Evolutionary conservation across 2,329 filamentous ascomycete genomes (phyloP).

Genomic region (Cordyceps cicadae): DNA sequence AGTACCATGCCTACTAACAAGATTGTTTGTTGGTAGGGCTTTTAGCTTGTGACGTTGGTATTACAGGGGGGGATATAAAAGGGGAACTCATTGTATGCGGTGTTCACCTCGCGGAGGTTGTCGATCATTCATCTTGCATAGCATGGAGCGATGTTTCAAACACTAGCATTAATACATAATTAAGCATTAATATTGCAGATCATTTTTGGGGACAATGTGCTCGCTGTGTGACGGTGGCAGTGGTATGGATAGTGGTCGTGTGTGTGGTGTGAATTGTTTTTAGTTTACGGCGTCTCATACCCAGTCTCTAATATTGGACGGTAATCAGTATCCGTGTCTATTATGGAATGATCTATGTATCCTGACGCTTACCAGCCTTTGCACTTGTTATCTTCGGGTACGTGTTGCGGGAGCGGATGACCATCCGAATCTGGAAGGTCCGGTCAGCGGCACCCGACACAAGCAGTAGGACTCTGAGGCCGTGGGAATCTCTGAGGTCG

Average conservation of each 20-base stretch:
- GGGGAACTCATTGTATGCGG: neutral
- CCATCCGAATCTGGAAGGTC: neutral
- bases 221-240: neutral
- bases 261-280: too few relatives aligned
- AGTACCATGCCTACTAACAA: slow-evolving; percentile 5
- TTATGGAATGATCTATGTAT: too few relatives aligned
- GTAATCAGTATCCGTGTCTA: too few relatives aligned
- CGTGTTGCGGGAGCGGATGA: neutral
- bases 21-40: neutral
- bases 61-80: neutral
- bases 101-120: neutral
- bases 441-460: neutral
- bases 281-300: too few relatives aligned
- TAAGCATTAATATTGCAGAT: neutral
- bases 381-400: neutral
- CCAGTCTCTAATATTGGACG: too few relatives aligned
- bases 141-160: neutral
- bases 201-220: neutral
- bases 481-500: too few relatives aligned
- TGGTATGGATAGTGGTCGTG: too few relatives aligned
- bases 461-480: too few relatives aligned
- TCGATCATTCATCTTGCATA: neutral
- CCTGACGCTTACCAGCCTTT: too few relatives aligned
- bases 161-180: neutral
- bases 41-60: neutral